These are phyloP conservation scores for Neopestalotiopsis clavispora DNA, from an alignment of 2,329 filamentous ascomycete species.

Conservation along the genomic window DNA sequence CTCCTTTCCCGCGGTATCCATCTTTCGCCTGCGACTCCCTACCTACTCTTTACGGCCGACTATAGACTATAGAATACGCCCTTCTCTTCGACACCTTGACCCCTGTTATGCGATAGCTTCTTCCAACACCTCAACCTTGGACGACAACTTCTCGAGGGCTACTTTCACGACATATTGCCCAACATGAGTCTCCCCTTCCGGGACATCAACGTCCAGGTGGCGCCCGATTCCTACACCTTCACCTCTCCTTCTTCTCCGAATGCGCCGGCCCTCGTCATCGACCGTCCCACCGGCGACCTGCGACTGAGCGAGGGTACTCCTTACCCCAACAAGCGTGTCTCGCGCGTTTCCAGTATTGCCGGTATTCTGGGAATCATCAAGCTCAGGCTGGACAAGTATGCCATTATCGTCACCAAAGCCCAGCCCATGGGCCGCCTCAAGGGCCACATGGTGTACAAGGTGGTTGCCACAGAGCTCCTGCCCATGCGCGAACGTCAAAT, in stretches of 20 bases:
- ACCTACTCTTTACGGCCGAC: constrained; percentile 1
- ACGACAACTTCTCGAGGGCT: background rate
- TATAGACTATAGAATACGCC: background rate
- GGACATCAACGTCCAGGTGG: constrained; percentile 96
- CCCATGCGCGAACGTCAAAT: constrained; percentile 91
- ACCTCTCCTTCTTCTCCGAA: constrained; percentile 92
- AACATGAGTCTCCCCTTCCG: constrained; percentile 71
- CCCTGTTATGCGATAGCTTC: constrained; percentile 8
- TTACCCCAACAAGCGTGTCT: constrained; percentile 72
- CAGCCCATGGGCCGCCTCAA: constrained; percentile 89
- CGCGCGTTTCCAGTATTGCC: constrained; percentile 85
- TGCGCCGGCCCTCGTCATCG: constrained; percentile 85
- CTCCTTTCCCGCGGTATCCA: background rate
- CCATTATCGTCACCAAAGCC: constrained; percentile 94
- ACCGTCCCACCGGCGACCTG: constrained; percentile 90
- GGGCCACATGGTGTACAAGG: constrained; percentile 95
- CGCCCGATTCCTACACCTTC: constrained; percentile 92
- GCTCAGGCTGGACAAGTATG: constrained; percentile 93
- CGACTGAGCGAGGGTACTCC: constrained; percentile 81
- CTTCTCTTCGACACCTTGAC: background rate
- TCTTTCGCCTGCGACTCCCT: background rate
- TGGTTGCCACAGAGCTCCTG: constrained; percentile 88
- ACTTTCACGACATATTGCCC: constrained; percentile 21
- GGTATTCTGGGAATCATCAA: constrained; percentile 95
- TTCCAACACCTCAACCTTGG: background rate